Conservation (phyloP, 2,329 filamentous ascomycete species). For the Penicillium griseofulvum region DNA sequence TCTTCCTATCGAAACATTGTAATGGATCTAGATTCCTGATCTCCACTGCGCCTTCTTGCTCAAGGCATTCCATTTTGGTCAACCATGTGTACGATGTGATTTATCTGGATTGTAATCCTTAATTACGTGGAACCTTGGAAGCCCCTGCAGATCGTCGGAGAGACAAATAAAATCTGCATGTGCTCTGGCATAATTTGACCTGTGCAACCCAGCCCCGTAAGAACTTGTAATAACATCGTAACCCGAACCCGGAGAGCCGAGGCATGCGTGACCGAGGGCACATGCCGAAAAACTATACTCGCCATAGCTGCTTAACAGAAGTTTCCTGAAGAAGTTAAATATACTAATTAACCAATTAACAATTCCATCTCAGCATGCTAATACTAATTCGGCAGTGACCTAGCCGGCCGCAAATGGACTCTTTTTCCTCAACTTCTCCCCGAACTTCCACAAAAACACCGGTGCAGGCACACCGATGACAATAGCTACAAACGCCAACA, state of each 20-base stretch:
- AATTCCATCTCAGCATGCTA: neutral
- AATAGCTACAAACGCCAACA: conserved; percentile 42
- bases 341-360: neutral
- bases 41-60: neutral
- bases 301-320: neutral
- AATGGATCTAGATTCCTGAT: neutral
- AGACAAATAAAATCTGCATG: neutral
- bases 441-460: conserved; percentile 52
- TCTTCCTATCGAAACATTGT: neutral
- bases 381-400: neutral
- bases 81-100: neutral
- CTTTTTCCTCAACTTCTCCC: conserved; percentile 45
- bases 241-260: neutral
- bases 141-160: neutral
- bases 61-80: neutral
- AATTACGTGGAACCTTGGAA: neutral
- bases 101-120: neutral
- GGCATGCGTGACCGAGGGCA: neutral
- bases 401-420: conserved; percentile 50
- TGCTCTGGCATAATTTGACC: neutral
- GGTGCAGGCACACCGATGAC: conserved; percentile 48
- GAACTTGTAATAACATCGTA: neutral
- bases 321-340: neutral
- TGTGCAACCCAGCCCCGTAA: neutral
- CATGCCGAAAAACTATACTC: neutral